Base-by-base conservation (phyloP, 139 green algal species). In the Yamagishiella unicocca region DNA sequence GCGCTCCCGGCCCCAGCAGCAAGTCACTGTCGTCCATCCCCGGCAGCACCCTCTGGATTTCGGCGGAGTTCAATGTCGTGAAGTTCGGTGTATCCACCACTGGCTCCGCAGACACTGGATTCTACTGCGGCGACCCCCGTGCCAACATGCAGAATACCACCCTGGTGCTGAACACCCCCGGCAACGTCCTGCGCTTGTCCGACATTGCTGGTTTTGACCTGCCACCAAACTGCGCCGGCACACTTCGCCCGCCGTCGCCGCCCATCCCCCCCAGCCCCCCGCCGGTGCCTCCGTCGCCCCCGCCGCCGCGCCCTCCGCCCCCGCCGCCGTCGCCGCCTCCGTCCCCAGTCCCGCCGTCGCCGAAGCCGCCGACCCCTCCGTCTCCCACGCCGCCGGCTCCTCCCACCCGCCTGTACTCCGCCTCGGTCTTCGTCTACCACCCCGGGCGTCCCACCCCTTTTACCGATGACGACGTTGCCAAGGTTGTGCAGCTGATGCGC, bases 121-220 rank as follows among this genome's bases (percentile, higher is more conserved):
- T 85, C 61, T 85, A 73, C 38, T 85, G 79, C 61, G 79, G 79
- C 21, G 79, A 75, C 61, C 77, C 77, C 8, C 35, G 77, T 9
- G 17, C 22, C 4, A n/a, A 31, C 77, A 43, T 61, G 10, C 40
- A 35, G 17, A 40, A 6, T 6, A 17, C n/a, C 37, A 76, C 58
- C 1, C 62, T 85, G 61, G 62, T 62, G 31, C 79, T 85, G 6
- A 50, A 55, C 33, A 61, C 29, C 25, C 12, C 25, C n/a, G 8
- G 5, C 79, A 75, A 62, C 38, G 37, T 46, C 25, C 46, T 68
- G 46, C 46, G 45, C 17, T 38, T 84, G 38, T 53, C 76, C 2
- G 24, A 46, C 53, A 43, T 84, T 4, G 62, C 53, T 3, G 35
- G 35, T 24, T 83, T 73, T 38, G 38, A 72, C 77, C 42, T 85